Evolutionary conservation across 768 basidiomycete species (phyloP).

Genomic region (Lyophyllum semitale): DNA sequence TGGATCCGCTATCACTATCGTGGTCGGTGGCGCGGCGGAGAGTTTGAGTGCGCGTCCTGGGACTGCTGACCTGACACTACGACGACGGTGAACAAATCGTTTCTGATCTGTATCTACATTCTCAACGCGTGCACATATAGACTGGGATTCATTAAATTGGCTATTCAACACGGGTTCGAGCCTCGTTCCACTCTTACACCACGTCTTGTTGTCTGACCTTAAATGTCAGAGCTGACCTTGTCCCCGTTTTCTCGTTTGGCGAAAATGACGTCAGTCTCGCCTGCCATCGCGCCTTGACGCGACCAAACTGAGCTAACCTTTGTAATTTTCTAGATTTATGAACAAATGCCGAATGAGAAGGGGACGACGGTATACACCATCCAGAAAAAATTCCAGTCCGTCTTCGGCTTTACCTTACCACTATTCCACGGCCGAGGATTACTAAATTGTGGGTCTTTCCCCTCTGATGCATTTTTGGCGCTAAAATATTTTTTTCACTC

Average conservation of each 20-base stretch:
- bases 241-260: conserved; percentile 97
- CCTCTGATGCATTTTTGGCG: not conserved
- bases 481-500: not conserved
- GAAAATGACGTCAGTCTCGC: conserved; percentile 85
- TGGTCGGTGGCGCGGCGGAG: conserved; percentile 96
- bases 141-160: conserved; percentile 93
- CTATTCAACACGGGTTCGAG: conserved; percentile 84
- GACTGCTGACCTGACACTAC: conserved; percentile 88
- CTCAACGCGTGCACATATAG: conserved; percentile 35
- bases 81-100: conserved; percentile 54
- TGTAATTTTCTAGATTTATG: conserved; percentile 78
- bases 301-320: not conserved
- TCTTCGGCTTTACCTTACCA: conserved; percentile 95
- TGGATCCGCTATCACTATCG: conserved; percentile 83
- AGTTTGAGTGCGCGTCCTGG: conserved; percentile 92
- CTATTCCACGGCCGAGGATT: conserved; percentile 97
- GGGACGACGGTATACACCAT: conserved; percentile 85
- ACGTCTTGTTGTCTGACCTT: not conserved
- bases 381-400: conserved; percentile 88
- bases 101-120: not conserved
- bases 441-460: conserved; percentile 76
- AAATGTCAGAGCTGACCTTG: conserved; percentile 82
- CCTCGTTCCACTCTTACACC: conserved; percentile 2
- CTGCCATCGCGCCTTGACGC: not conserved
- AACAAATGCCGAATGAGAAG: conserved; percentile 94